Evolutionary conservation across 1,284 basidiomycete species (phyloP).

Genomic region (Rhodotorula sp.): DNA sequence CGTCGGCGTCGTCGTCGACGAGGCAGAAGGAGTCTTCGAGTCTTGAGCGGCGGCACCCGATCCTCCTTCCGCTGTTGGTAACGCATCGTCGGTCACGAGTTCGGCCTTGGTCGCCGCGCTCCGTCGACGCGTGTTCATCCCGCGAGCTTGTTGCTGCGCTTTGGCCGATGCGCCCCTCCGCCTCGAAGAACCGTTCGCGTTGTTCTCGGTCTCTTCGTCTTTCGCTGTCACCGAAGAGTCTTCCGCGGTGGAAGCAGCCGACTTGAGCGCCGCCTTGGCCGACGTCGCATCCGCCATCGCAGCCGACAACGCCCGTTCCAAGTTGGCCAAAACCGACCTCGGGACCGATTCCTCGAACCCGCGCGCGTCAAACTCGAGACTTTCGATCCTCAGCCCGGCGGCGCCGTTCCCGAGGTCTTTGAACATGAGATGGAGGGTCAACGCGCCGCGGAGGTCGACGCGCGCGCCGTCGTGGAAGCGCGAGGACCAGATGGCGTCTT

Average conservation of each 20-base stretch:
- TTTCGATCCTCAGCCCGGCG: slow-evolving; percentile 30
- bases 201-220: slow-evolving; percentile 1
- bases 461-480: slow-evolving; percentile 24
- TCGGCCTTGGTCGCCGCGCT: slow-evolving; percentile 21
- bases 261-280: neutral
- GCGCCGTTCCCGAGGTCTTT: slow-evolving; percentile 23
- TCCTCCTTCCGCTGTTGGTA: too few species aligned
- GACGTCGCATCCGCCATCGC: neutral
- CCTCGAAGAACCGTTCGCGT: neutral
- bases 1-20: neutral
- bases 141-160: neutral
- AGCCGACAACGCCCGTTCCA: neutral
- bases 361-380: slow-evolving; percentile 33
- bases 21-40: neutral
- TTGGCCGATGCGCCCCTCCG: neutral
- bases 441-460: slow-evolving; percentile 31
- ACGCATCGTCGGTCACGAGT: slow-evolving; percentile 3
- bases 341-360: slow-evolving; percentile 35
- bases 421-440: slow-evolving; percentile 36
- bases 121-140: slow-evolving; percentile 21
- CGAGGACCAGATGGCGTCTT: slow-evolving; percentile 32
- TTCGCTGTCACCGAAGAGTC: neutral
- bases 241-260: neutral
- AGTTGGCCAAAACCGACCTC: slow-evolving; percentile 10
- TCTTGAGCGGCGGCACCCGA: too few species aligned